A percentile compares a stretch with the other conserved stretches of the same genome.
Evolutionary conservation across 768 basidiomycete species (phyloP).

Genomic region (Rhizopogon rudus): DNA sequence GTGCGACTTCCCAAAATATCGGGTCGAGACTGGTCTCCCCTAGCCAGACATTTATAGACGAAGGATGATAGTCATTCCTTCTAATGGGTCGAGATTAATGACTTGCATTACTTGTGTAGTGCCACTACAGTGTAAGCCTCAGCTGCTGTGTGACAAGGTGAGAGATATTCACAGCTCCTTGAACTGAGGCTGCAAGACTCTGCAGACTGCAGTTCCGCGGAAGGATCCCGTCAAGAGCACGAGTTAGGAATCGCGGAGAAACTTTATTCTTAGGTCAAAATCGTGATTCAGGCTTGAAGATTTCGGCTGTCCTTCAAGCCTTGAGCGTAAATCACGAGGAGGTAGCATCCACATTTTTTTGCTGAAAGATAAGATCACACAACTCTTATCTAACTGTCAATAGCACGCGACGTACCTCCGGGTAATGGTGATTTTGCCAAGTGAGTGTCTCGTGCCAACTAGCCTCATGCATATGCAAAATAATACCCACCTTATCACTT

Average conservation of each 20-base stretch:
- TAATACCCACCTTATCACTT: conserved; percentile 2
- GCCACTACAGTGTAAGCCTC: no score
- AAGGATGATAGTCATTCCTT: no score
- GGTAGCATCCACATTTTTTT: not conserved
- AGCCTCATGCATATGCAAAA: not conserved
- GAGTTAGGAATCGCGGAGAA: not conserved
- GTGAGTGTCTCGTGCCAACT: not conserved
- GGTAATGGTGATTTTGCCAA: not conserved
- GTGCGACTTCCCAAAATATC: no score
- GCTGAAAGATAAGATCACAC: not conserved
- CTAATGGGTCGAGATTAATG: no score
- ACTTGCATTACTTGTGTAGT: no score
- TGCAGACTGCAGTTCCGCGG: not conserved
- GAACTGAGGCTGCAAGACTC: not conserved
- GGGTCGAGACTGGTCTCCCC: no score
- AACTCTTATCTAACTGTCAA: not conserved
- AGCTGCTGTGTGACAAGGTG: not conserved
- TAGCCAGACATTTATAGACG: no score
- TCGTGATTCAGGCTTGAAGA: no score
- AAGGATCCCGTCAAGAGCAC: not conserved
- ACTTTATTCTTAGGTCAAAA: not conserved
- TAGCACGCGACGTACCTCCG: not conserved
- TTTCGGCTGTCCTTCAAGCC: not conserved
- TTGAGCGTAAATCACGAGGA: not conserved
- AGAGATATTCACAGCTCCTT: not conserved